Evolutionary conservation across 306 rosid genomes (phyloP), one percentile per base, ranked within the genome.

Genomic region (Cucurbita ficifolia): DNA sequence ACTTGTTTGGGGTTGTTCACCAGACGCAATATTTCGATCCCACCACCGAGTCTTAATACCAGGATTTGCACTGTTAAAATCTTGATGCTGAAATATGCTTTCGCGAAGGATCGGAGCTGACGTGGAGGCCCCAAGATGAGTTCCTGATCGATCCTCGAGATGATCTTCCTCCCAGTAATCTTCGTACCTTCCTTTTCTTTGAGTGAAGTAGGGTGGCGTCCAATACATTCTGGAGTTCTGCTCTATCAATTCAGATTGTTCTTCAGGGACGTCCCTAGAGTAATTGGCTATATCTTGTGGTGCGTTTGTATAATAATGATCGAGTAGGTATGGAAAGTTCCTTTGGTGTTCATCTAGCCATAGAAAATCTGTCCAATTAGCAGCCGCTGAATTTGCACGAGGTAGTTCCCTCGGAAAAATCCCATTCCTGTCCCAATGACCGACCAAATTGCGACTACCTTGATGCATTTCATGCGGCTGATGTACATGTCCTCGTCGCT

Each of bases 51-150:
- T 86, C 80, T 75, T 62, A 43, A 60, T 62, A 57, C 83, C 51
- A 39, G 46, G 79, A 29, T 77, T 49, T 21, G 18, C 52, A 73
- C 75, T 82, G 22, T 67, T 79, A 5, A 40, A 38, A 13, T 60
- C 83, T 53, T 50, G 86, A 76, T 83, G 85, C 60, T 53, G 80
- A 71, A 87, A 80, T 57, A 83, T 65, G 77, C 86, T 82, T 64
- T 83, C 92, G 54, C 78, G 78, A 79, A 85, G 81, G 87, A 86
- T 79, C 39, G 90, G 87, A 70, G 85, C 65, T 0, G 89, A 85
- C 5, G 94, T 85, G 40, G 97, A 90, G 60, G 97, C 99, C 65
- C 78, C 88, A 1, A 94, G 73, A 56, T 82, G 87, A 63, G 98
- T 80, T 9, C 61, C 36, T 0, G 79, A 77, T 11, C 85, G 87